Evolutionary conservation across 768 basidiomycete species (phyloP).

Genomic region (Suillus paluster): DNA sequence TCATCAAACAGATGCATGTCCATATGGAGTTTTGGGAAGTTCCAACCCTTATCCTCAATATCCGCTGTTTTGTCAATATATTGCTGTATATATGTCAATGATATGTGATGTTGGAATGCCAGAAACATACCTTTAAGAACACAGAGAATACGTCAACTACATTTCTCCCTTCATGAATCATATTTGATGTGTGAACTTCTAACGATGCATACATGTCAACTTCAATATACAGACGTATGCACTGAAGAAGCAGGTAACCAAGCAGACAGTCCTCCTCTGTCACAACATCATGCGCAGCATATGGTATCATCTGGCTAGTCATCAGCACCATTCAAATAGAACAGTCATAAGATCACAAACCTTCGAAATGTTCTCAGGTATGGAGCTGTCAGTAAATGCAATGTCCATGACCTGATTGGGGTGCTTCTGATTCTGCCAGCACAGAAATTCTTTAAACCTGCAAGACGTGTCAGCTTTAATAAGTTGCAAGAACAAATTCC

Average conservation of each 20-base stretch:
- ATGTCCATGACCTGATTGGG: background rate
- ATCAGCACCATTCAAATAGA: background rate
- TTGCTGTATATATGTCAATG: constrained; percentile 1
- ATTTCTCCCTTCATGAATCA: constrained; percentile 22
- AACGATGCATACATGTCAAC: constrained; percentile 35
- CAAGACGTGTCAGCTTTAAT: background rate
- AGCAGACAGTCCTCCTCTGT: constrained; percentile 4
- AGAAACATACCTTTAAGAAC: constrained; percentile 24
- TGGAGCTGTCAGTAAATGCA: background rate
- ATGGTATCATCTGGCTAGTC: constrained; percentile 30
- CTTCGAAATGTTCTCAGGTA: background rate
- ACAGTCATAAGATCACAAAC: background rate
- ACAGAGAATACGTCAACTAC: constrained; percentile 23
- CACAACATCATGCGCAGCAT: constrained; percentile 31
- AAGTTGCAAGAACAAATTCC: background rate
- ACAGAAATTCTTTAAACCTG: background rate
- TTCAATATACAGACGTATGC: constrained; percentile 36
- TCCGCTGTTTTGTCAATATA: constrained; percentile 1
- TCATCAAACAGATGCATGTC: constrained; percentile 37
- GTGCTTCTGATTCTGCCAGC: background rate
- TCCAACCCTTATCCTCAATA: constrained; percentile 25
- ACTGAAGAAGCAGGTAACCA: constrained; percentile 34
- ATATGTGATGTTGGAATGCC: background rate
- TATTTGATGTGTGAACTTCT: constrained; percentile 36
- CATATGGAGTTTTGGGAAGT: constrained; percentile 38